Conservation (phyloP, 2,329 filamentous ascomycete genomes). For the Thielaviopsis ethacetica region DNA sequence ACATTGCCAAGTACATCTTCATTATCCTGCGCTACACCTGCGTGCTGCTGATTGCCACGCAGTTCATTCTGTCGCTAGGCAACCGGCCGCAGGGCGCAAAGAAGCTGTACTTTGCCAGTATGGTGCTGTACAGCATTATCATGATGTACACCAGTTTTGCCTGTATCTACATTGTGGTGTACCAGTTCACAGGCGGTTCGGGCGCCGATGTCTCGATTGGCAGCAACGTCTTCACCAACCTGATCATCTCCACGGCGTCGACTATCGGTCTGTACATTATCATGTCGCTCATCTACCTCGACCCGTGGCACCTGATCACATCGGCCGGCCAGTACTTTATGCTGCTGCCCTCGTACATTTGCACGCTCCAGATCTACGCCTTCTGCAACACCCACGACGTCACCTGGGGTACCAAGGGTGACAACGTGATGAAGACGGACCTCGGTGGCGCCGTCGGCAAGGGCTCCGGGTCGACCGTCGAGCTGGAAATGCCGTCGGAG, state of each 20-base stretch:
- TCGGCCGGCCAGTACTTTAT: constrained; percentile 82
- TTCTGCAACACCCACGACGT: constrained; percentile 99
- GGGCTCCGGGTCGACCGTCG: constrained; percentile 54
- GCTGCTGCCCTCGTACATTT: constrained; percentile 84
- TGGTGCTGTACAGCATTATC: constrained; percentile 82
- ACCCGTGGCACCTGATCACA: constrained; percentile 99
- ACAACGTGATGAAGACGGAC: constrained; percentile 88
- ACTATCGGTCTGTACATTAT: constrained; percentile 90
- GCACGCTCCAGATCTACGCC: constrained; percentile 92
- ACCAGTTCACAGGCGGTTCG: constrained; percentile 47
- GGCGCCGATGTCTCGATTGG: constrained; percentile 42
- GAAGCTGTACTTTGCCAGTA: constrained; percentile 72
- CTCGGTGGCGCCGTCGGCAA: constrained; percentile 71
- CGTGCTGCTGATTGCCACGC: constrained; percentile 75
- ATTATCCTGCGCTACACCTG: constrained; percentile 70
- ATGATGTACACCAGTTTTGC: constrained; percentile 94
- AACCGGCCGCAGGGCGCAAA: constrained; percentile 92
- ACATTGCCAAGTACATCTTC: constrained; percentile 73
- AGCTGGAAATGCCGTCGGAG: constrained; percentile 93
- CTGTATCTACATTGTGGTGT: constrained; percentile 71
- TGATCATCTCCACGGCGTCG: constrained; percentile 76
- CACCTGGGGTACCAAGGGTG: constrained; percentile 96
- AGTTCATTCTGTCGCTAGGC: constrained; percentile 92
- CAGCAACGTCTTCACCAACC: constrained; percentile 85
- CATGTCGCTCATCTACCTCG: constrained; percentile 91